Evolutionary conservation across 495 filamentous ascomycete species (phyloP).

Genomic region (Annulohypoxylon stygium): DNA sequence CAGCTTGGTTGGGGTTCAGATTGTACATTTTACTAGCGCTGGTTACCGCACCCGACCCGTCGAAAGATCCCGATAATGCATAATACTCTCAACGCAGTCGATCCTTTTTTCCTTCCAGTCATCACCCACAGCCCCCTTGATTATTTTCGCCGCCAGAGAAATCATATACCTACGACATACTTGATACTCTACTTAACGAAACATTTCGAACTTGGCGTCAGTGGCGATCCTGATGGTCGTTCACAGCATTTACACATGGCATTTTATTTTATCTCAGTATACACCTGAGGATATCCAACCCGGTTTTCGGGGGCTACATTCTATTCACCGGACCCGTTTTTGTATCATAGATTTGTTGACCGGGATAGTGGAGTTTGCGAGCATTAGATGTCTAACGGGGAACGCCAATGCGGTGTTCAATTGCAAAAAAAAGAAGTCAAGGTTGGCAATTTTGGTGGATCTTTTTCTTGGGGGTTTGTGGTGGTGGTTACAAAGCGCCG

Average conservation of each 20-base stretch:
- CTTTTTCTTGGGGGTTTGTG: conserved; percentile 28
- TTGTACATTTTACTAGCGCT: conserved; percentile 41
- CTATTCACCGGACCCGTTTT: conserved; percentile 45
- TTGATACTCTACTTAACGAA: background rate
- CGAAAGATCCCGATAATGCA: conserved; percentile 49
- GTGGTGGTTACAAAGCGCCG: conserved; percentile 42
- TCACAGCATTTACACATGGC: conserved; percentile 44
- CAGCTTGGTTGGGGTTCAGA: conserved; percentile 14
- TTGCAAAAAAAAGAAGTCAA: conserved; percentile 26
- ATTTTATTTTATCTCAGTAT: conserved; percentile 44
- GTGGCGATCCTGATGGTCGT: conserved; percentile 25
- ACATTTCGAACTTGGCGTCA: conserved; percentile 37
- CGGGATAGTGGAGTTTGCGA: conserved; percentile 50
- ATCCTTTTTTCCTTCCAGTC: conserved; percentile 41
- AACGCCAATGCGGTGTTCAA: conserved; percentile 21
- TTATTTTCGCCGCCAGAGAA: conserved; percentile 25
- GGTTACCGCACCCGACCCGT: conserved; percentile 33
- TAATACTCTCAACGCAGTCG: conserved; percentile 48
- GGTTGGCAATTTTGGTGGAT: conserved; percentile 34
- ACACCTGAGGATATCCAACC: conserved; percentile 31
- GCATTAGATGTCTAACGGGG: conserved; percentile 48
- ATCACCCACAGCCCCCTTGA: conserved; percentile 30
- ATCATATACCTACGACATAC: conserved; percentile 28
- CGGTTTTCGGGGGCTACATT: conserved; percentile 27
- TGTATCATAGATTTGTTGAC: conserved; percentile 52